A percentile compares a stretch with the other conserved stretches of the same genome.
Conservation (phyloP, 1,139 yeast genomes). For the Komagataea norvegica region DNA sequence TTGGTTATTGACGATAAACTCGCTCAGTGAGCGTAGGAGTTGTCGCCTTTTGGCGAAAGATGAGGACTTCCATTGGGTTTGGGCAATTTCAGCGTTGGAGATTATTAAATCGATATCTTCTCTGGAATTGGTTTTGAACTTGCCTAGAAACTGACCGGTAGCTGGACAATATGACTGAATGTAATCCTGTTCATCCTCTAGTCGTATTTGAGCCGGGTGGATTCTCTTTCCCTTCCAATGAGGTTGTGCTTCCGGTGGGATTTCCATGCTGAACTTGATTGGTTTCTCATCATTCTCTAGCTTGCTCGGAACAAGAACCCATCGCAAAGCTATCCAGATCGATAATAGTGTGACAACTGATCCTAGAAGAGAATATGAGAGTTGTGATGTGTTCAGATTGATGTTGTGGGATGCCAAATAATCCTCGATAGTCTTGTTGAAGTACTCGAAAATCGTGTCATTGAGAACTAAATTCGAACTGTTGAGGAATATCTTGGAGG, state of each 20-base stretch:
- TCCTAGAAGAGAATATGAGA: conserved; percentile 27
- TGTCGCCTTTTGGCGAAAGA: conserved; percentile 61
- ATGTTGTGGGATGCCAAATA: conserved; percentile 10
- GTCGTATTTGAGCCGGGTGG: conserved; percentile 41
- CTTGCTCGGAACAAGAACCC: conserved; percentile 17
- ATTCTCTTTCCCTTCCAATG: conserved; percentile 90
- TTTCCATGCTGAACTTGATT: conserved; percentile 47
- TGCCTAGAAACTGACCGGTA: conserved; percentile 83
- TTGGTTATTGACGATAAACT: conserved; percentile 75
- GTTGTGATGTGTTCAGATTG: conserved; percentile 18
- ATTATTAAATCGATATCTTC: conserved; percentile 69
- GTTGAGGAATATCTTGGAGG: conserved; percentile 20
- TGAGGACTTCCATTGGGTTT: conserved; percentile 50
- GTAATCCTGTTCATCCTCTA: conserved; percentile 52
- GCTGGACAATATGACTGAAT: conserved; percentile 94
- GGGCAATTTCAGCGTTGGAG: conserved; percentile 51
- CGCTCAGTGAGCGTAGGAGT: conserved; percentile 64
- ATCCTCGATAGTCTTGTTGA: conserved; percentile 18
- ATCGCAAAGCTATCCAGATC: conserved; percentile 23
- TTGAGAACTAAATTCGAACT: conserved; percentile 20
- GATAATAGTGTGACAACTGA: conserved; percentile 22
- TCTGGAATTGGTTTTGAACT: conserved; percentile 54
- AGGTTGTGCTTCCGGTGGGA: conserved; percentile 82
- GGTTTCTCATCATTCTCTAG: conserved; percentile 31
- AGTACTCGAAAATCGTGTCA: conserved; percentile 21